Conservation (phyloP, 2,329 filamentous ascomycete species). For the Cadophora sp. region DNA sequence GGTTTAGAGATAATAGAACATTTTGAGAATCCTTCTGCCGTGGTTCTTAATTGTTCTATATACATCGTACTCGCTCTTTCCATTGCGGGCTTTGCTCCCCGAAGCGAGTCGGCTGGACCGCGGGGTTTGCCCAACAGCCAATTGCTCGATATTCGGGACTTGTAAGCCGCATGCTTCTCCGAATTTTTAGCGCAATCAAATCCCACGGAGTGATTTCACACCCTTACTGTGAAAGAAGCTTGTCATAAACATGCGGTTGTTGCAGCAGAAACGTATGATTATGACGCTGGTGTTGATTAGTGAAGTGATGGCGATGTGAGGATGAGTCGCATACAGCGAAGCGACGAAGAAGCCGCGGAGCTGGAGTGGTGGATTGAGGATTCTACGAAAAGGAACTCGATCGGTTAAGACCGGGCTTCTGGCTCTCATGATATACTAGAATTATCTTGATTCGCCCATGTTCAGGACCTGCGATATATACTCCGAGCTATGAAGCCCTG, state of each 20-base stretch:
- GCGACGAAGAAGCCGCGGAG: not conserved
- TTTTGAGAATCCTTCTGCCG: too few species aligned
- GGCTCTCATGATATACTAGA: too few species aligned
- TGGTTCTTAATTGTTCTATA: not conserved
- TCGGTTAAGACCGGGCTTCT: not conserved
- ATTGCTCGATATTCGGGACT: not conserved
- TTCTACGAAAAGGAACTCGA: too few species aligned
- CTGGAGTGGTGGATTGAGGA: not conserved
- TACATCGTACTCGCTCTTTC: not conserved
- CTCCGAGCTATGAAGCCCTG: not conserved
- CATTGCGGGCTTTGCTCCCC: slow-evolving; percentile 8
- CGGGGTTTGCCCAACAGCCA: slow-evolving; percentile 11
- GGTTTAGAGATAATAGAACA: too few species aligned
- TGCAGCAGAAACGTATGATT: not conserved
- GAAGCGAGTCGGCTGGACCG: not conserved
- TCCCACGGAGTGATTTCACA: not conserved
- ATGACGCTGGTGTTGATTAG: slow-evolving; percentile 2
- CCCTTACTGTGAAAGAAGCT: not conserved
- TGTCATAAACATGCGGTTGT: not conserved
- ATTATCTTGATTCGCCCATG: too few species aligned
- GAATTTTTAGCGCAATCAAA: not conserved
- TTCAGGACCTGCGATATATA: not conserved
- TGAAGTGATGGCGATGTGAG: not conserved
- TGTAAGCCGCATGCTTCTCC: not conserved
- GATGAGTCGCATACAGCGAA: not conserved